A percentile compares a stretch with the other conserved stretches of the same genome.
phyloP scores from a whole-genome alignment of 768 basidiomycete species.

The Candolleomyces efflorescens region DNA sequence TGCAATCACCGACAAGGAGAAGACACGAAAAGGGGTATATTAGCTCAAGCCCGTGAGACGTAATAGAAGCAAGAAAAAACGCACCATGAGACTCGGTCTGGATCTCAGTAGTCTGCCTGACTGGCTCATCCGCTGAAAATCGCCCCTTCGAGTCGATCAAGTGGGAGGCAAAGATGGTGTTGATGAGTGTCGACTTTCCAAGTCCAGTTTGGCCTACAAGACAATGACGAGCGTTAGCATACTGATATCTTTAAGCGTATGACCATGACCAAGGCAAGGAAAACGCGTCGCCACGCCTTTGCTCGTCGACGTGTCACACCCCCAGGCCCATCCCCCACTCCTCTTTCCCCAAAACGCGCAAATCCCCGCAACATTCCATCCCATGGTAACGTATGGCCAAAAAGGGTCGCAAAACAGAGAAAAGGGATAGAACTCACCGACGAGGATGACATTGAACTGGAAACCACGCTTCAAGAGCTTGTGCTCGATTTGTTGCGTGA shows the following conservation, averaged over 20 bases:
- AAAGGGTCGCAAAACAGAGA: neutral
- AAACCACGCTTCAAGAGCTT: conserved; percentile 98
- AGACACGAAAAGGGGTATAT: neutral
- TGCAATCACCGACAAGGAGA: conserved; percentile 24
- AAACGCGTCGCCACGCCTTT: neutral
- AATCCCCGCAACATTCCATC: too few species aligned
- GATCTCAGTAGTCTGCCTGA: conserved; percentile 96
- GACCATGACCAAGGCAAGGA: neutral
- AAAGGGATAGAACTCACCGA: conserved; percentile 54
- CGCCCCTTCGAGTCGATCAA: conserved; percentile 98
- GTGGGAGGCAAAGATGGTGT: conserved; percentile 99
- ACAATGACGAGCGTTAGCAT: neutral
- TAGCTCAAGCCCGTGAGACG: neutral
- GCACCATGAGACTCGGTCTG: conserved; percentile 90
- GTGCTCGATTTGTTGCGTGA: conserved; percentile 97
- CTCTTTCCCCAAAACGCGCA: neutral
- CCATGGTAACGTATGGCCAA: neutral
- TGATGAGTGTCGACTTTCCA: conserved; percentile 97
- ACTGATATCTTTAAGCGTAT: neutral
- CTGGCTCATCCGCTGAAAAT: conserved; percentile 78
- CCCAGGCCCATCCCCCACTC: neutral
- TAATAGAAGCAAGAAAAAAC: conserved; percentile 20
- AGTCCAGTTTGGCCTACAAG: conserved; percentile 88
- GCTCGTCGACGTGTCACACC: conserved; percentile 8
- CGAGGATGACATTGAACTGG: conserved; percentile 98